Percentiles rank a stretch among this genome's conserved stretches.
phyloP scores from a whole-genome alignment of 768 basidiomycete species.

The Pleurotus tuber-regium region DNA sequence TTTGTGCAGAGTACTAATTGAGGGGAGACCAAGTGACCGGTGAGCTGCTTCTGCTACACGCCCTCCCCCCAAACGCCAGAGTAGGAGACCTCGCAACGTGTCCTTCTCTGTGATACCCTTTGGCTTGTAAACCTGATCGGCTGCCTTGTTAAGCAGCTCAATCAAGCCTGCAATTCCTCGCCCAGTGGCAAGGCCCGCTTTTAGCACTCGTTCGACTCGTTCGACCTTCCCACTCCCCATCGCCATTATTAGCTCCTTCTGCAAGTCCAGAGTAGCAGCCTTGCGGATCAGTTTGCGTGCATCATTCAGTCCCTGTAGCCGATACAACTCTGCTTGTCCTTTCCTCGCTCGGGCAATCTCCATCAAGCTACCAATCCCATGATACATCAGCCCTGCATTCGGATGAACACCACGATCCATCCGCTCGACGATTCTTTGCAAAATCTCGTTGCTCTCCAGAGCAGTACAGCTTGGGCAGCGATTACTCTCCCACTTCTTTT shows the following conservation, averaged over 20 bases:
- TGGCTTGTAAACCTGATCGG: constrained; percentile 16
- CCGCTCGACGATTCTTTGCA: constrained; percentile 16
- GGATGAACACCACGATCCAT: constrained; percentile 15
- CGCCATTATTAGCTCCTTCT: constrained; percentile 22
- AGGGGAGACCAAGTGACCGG: constrained; percentile 16
- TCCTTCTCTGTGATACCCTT: constrained; percentile 20
- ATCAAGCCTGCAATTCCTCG: constrained; percentile 18
- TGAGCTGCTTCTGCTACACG: constrained; percentile 18
- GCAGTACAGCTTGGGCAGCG: neutral
- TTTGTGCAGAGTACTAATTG: constrained; percentile 14
- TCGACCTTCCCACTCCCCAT: constrained; percentile 19
- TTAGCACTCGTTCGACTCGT: constrained; percentile 17
- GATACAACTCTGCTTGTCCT: constrained; percentile 5
- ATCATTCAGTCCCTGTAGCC: constrained; percentile 14
- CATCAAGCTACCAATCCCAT: constrained; percentile 12
- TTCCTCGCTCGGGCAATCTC: constrained; percentile 11
- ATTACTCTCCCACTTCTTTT: neutral
- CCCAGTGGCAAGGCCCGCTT: constrained; percentile 12
- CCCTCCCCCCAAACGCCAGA: constrained; percentile 20
- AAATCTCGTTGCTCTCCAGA: neutral
- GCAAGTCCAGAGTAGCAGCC: constrained; percentile 11
- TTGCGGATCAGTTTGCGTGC: constrained; percentile 12
- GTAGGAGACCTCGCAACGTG: constrained; percentile 14
- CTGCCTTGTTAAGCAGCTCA: constrained; percentile 15
- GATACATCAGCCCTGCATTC: constrained; percentile 14